Base-by-base conservation (phyloP, 129 eudicot genomes). In the Logfia minima region DNA sequence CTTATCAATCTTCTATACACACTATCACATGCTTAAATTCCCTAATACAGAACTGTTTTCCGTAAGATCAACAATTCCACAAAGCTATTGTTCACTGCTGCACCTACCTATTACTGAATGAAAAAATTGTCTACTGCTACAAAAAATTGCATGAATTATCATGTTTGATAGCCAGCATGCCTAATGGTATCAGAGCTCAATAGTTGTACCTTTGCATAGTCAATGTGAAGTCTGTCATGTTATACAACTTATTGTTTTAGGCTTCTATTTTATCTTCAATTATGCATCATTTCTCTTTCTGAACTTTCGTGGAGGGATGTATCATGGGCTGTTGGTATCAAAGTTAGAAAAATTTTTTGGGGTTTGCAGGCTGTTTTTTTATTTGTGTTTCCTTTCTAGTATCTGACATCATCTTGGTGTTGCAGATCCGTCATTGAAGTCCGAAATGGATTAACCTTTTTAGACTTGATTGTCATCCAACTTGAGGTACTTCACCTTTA, bases 401-500 rank as follows among this genome's bases (percentile, higher is more conserved):
- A 21, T 64, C 74, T 35, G 64, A 31, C 72, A 58, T 85, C 61
- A 29, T 68, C 71, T 85, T 73, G 70, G 41, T 75, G 81, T 56
- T 86, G 78, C 84, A 95, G 99, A 70, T 95, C 99, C 60, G 99
- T 95, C 70, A 95, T 95, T 39, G 97, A 95, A 91, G 99, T 95
- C 75, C 88, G 99, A 66, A 89, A 91, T 82, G 97, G 97, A 51
- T 80, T 88, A 76, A 95, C 99, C 67, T 95, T 95, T 78, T 69
- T 95, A 41, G 99, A 95, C 89, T 84, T 95, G 71, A 95, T 95
- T 79, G 99, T 95, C 81, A 66, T 78, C 77, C 99, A 95, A 79
- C 85, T 95, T 88, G 99, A 95, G 99, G 99, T 95, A 87, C 51
- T 66, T 67, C 55, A 37, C 37, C 37, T 72, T 32, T 72, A 68